Evolutionary conservation across 306 rosid species (phyloP).

Genomic region (Inga laurina): DNA sequence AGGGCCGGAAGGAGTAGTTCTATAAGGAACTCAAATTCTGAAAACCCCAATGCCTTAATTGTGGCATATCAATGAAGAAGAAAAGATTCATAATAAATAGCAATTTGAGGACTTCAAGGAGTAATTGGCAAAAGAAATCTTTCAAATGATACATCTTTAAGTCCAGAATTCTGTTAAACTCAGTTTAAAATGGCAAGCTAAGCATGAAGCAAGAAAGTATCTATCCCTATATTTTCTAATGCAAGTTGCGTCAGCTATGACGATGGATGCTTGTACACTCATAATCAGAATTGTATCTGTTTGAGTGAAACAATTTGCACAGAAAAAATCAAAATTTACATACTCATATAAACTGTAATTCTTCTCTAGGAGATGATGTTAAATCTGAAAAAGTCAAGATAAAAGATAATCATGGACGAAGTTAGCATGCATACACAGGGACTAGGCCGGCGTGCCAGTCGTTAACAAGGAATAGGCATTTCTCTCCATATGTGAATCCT

Average conservation of each 20-base stretch:
- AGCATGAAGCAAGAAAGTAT: background rate
- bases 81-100: constrained; percentile 22
- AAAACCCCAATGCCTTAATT: constrained; percentile 17
- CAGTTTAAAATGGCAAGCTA: background rate
- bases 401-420: constrained; percentile 10
- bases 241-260: constrained; percentile 4
- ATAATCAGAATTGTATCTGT: background rate
- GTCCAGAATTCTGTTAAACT: background rate
- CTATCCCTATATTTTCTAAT: constrained; percentile 4
- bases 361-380: background rate
- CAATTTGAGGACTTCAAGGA: constrained; percentile 12
- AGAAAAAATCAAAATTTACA: background rate
- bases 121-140: constrained; percentile 10
- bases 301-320: constrained; percentile 8
- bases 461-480: constrained; percentile 69
- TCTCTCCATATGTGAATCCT: constrained; percentile 81
- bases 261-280: background rate
- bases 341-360: background rate
- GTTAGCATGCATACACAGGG: constrained; percentile 60
- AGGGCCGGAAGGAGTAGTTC: background rate
- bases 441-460: constrained; percentile 99
- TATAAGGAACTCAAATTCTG: constrained; percentile 20
- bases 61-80: constrained; percentile 15
- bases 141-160: constrained; percentile 1
- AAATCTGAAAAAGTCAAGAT: background rate